Conservation (phyloP, 495 filamentous ascomycete genomes). For the Aspergillus biplanus region DNA sequence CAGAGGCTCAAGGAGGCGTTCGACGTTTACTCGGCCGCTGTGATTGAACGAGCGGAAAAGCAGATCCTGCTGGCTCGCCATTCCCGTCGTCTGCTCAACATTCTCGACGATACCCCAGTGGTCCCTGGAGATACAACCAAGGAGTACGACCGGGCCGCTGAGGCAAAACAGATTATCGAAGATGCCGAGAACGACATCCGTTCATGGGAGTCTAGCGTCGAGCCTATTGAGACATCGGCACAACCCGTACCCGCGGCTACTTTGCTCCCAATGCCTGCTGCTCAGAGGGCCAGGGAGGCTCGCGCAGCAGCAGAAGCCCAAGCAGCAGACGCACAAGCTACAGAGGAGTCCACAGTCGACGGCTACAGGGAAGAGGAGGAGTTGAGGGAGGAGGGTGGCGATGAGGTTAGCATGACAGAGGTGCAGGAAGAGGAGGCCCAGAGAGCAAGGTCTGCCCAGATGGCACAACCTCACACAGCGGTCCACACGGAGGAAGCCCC, state of each 20-base stretch:
- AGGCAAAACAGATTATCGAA: slow-evolving; percentile 82
- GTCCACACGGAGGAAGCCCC: slow-evolving; percentile 14
- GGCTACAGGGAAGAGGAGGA: background rate
- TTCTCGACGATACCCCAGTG: slow-evolving; percentile 89
- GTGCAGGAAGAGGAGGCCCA: background rate
- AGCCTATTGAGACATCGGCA: slow-evolving; percentile 47
- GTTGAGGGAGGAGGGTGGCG: too few relatives aligned
- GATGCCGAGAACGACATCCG: slow-evolving; percentile 89
- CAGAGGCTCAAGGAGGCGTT: slow-evolving; percentile 94
- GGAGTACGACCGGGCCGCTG: slow-evolving; percentile 62
- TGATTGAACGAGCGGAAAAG: slow-evolving; percentile 95
- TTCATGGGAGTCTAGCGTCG: slow-evolving; percentile 66
- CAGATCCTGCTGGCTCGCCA: slow-evolving; percentile 91
- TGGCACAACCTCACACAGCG: background rate
- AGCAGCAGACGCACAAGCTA: background rate
- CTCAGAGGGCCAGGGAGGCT: slow-evolving; percentile 3
- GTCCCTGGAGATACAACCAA: slow-evolving; percentile 80
- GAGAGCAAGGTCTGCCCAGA: background rate
- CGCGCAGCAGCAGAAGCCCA: slow-evolving; percentile 6
- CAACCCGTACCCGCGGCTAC: slow-evolving; percentile 13
- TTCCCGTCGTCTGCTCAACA: slow-evolving; percentile 78
- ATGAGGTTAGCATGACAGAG: background rate
- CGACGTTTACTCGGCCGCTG: slow-evolving; percentile 80
- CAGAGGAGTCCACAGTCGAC: background rate
- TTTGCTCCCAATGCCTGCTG: slow-evolving; percentile 20